Percentiles rank a stretch among this genome's conserved stretches.
Evolutionary conservation across 2,329 filamentous ascomycete genomes (phyloP).

Genomic region (Penicillium sp.): DNA sequence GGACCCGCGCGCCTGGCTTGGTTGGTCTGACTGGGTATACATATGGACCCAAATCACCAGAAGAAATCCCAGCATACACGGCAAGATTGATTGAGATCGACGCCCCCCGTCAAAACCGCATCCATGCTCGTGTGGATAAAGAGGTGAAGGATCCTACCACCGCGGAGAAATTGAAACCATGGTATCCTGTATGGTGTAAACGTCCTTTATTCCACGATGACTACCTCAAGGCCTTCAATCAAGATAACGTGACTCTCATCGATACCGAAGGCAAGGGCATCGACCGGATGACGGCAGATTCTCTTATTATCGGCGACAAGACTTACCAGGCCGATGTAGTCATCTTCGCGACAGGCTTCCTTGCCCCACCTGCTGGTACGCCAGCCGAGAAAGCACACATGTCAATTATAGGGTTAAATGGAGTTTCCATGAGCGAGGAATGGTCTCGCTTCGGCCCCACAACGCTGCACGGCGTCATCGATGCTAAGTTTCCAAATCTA

Average conservation of each 20-base stretch:
- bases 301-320: background rate
- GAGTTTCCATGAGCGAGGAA: constrained; percentile 47
- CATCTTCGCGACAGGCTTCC: constrained; percentile 11
- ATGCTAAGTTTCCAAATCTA: constrained; percentile 55
- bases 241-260: constrained; percentile 32
- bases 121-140: constrained; percentile 47
- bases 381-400: constrained; percentile 37
- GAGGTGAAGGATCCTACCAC: constrained; percentile 52
- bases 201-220: constrained; percentile 52
- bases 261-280: constrained; percentile 21
- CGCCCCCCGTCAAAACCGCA: constrained; percentile 39
- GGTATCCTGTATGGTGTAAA: constrained; percentile 64
- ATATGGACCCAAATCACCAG: constrained; percentile 4
- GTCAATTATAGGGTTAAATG: constrained; percentile 46
- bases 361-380: constrained; percentile 18
- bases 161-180: constrained; percentile 55
- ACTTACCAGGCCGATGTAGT: constrained; percentile 8
- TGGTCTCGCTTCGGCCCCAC: constrained; percentile 45
- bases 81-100: constrained; percentile 33
- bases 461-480: constrained; percentile 54
- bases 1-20: constrained; percentile 3
- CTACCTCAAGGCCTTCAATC: constrained; percentile 35
- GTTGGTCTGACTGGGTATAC: constrained; percentile 2
- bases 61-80: constrained; percentile 3
- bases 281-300: constrained; percentile 4